These are phyloP conservation scores for Phyllosticta citrichinensis DNA, from an alignment of 2,329 filamentous ascomycete species.

Conservation along the genomic window DNA sequence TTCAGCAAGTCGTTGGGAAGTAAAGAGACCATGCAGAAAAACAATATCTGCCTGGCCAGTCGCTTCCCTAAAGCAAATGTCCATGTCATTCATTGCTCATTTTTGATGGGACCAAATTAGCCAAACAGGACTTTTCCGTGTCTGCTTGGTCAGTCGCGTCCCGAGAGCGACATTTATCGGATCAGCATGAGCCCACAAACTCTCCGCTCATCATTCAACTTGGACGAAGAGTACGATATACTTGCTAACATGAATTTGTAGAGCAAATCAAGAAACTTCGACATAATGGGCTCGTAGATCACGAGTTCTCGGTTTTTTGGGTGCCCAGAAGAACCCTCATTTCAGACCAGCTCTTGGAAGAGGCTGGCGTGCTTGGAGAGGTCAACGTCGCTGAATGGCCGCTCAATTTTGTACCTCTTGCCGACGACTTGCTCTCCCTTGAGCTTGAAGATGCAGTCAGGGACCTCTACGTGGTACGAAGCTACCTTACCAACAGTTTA, in stretches of 20 bases:
- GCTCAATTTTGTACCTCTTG: conserved; percentile 81
- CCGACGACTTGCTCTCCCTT: conserved; percentile 81
- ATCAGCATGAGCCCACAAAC: conserved; percentile 5
- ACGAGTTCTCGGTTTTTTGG: conserved; percentile 97
- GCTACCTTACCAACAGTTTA: background rate
- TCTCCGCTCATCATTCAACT: background rate
- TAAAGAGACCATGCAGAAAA: conserved; percentile 52
- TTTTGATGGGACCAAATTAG: conserved; percentile 1
- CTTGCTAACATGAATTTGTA: conserved; percentile 46
- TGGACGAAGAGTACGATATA: conserved; percentile 8
- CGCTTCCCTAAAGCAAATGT: conserved; percentile 43
- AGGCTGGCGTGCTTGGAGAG: conserved; percentile 86
- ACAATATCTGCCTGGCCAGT: conserved; percentile 47
- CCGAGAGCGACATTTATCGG: background rate
- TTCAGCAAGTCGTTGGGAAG: conserved; percentile 35
- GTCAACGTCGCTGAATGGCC: conserved; percentile 81
- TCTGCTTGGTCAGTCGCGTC: conserved; percentile 3
- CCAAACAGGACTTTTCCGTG: background rate
- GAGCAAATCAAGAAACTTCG: conserved; percentile 87
- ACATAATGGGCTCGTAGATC: conserved; percentile 75
- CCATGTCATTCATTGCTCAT: conserved; percentile 1
- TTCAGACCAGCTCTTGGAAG: conserved; percentile 83
- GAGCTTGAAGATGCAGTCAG: conserved; percentile 80
- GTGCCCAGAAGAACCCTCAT: conserved; percentile 85
- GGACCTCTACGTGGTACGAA: conserved; percentile 69